Evolutionary conservation across 495 filamentous ascomycete genomes (phyloP).

Genomic region (Rhizodiscina lignyota): DNA sequence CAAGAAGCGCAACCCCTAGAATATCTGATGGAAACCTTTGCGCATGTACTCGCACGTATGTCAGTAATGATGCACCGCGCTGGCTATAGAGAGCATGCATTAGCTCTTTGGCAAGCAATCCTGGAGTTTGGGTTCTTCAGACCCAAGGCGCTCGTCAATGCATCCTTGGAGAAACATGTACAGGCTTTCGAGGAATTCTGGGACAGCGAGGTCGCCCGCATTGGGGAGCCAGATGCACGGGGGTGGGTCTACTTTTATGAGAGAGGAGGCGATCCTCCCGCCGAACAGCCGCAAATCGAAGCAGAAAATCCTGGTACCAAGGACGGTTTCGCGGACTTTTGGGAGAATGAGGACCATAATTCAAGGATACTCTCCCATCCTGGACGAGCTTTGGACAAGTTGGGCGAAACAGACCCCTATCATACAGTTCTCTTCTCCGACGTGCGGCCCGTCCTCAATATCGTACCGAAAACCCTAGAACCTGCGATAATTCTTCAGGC

Average conservation of each 20-base stretch:
- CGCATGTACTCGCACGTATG: slow-evolving; percentile 59
- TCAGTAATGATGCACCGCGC: slow-evolving; percentile 62
- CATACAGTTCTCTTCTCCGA: slow-evolving; percentile 66
- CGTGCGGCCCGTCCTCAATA: slow-evolving; percentile 38
- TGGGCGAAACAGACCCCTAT: slow-evolving; percentile 60
- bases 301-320: not conserved
- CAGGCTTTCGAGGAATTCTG: slow-evolving; percentile 58
- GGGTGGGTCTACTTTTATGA: slow-evolving; percentile 46
- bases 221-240: slow-evolving; percentile 55
- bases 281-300: not conserved
- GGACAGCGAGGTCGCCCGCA: slow-evolving; percentile 67
- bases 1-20: slow-evolving; percentile 8
- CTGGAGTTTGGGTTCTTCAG: slow-evolving; percentile 59
- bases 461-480: slow-evolving; percentile 18
- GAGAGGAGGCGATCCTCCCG: not conserved
- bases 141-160: slow-evolving; percentile 3
- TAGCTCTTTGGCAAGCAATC: slow-evolving; percentile 68
- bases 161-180: slow-evolving; percentile 15
- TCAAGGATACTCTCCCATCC: slow-evolving; percentile 36
- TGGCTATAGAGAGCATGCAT: slow-evolving; percentile 62
- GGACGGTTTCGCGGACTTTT: slow-evolving; percentile 37
- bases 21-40: slow-evolving; percentile 36
- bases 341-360: slow-evolving; percentile 36
- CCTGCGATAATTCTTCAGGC: slow-evolving; percentile 34
- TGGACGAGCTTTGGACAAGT: slow-evolving; percentile 46